Evolutionary conservation across 257 asterid species (phyloP).

Genomic region (Petunia axillaris): DNA sequence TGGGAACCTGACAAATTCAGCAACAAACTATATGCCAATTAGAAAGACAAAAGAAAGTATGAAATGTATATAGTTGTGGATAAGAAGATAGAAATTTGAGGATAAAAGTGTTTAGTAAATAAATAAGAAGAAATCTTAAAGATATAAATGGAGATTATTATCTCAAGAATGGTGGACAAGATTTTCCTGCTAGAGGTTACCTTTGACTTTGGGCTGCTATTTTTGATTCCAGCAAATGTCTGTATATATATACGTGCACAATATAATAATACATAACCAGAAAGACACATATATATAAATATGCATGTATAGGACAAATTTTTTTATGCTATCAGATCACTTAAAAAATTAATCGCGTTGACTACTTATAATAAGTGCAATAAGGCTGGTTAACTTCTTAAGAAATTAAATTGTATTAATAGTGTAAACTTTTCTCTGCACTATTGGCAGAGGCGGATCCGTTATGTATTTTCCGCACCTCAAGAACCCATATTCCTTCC

Average conservation of each 20-base stretch:
- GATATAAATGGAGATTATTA: slow-evolving; percentile 22
- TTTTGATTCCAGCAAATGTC: neutral
- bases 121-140: neutral
- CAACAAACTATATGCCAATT: slow-evolving; percentile 25
- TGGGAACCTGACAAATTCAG: slow-evolving; percentile 33
- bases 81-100: neutral
- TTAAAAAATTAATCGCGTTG: too few relatives aligned
- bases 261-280: slow-evolving; percentile 31
- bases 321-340: too few relatives aligned
- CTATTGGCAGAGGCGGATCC: too few relatives aligned
- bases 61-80: neutral
- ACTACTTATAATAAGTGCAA: too few relatives aligned
- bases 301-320: too few relatives aligned
- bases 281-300: neutral
- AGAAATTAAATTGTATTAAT: too few relatives aligned
- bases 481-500: too few relatives aligned
- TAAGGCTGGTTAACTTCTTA: too few relatives aligned
- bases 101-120: neutral
- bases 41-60: neutral
- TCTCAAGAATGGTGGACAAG: slow-evolving; percentile 27
- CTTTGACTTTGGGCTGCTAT: slow-evolving; percentile 37
- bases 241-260: slow-evolving; percentile 36
- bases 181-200: slow-evolving; percentile 34
- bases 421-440: too few relatives aligned
- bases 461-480: too few relatives aligned